Evolutionary conservation across 495 filamentous ascomycete species (phyloP).

Genomic region (Wilcoxina mikolae): DNA sequence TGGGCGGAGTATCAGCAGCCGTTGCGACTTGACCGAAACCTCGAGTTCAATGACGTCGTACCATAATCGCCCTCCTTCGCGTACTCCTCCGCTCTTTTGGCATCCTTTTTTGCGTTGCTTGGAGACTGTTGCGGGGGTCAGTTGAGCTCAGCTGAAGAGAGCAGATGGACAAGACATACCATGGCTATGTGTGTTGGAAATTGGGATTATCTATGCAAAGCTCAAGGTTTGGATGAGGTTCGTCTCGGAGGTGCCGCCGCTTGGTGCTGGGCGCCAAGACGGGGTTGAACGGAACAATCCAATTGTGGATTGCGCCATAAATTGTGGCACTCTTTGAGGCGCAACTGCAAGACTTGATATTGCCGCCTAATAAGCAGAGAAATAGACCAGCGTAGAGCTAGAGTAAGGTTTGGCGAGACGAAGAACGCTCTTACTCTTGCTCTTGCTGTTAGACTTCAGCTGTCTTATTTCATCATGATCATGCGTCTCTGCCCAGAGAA

Average conservation of each 20-base stretch:
- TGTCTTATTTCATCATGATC: neutral
- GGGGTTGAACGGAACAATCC: neutral
- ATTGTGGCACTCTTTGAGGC: neutral
- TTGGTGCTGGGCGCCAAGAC: neutral
- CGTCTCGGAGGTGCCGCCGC: neutral
- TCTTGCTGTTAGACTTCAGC: neutral
- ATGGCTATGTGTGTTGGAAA: neutral
- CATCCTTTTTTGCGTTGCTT: conserved; percentile 23
- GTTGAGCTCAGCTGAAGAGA: too few relatives aligned
- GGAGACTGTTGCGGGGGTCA: conserved; percentile 5
- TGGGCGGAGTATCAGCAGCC: conserved; percentile 4
- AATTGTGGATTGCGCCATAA: neutral
- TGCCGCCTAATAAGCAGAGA: too few relatives aligned
- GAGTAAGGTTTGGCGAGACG: neutral
- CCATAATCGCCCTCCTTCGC: conserved; percentile 43
- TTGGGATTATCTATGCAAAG: neutral
- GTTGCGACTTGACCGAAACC: conserved; percentile 4
- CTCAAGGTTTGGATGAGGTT: neutral
- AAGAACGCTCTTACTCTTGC: neutral
- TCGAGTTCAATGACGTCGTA: conserved; percentile 16
- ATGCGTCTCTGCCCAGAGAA: neutral
- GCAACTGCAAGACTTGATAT: too few relatives aligned
- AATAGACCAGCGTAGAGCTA: neutral
- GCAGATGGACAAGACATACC: neutral
- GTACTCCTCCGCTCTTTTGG: conserved; percentile 32